A percentile compares a stretch with the other conserved stretches of the same genome.
Conservation (phyloP, 2,329 filamentous ascomycete genomes). For the Periconia digitata region DNA sequence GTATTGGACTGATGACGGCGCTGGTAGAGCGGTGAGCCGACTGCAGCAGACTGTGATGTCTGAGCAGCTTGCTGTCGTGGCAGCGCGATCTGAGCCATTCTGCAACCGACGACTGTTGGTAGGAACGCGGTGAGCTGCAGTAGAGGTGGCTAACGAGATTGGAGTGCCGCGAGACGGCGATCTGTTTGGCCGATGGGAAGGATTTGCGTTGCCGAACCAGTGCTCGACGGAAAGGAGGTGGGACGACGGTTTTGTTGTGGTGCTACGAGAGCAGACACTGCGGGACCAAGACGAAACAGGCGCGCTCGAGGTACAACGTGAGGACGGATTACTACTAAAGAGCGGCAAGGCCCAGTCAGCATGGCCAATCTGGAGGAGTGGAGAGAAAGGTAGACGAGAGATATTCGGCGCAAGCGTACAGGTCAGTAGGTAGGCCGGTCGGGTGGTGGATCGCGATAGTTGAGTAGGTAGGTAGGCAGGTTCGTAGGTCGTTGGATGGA, state of each 20-base stretch:
- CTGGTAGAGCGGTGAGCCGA: slow-evolving; percentile 42
- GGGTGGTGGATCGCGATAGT: neutral
- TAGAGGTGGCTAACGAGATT: slow-evolving; percentile 30
- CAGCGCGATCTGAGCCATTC: slow-evolving; percentile 42
- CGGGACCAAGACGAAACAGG: slow-evolving; percentile 43
- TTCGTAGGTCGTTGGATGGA: slow-evolving; percentile 7
- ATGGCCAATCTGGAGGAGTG: slow-evolving; percentile 24
- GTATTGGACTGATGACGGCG: slow-evolving; percentile 35
- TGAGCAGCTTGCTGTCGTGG: slow-evolving; percentile 43
- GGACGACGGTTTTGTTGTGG: slow-evolving; percentile 21
- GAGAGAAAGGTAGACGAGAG: slow-evolving; percentile 1
- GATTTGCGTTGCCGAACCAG: slow-evolving; percentile 23
- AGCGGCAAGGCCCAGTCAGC: slow-evolving; percentile 29
- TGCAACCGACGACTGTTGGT: slow-evolving; percentile 26
- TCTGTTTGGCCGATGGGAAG: slow-evolving; percentile 20
- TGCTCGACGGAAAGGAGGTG: slow-evolving; percentile 21
- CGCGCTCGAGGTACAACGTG: slow-evolving; percentile 39
- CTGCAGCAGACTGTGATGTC: slow-evolving; percentile 29
- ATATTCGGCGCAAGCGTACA: slow-evolving; percentile 24
- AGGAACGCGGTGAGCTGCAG: slow-evolving; percentile 24
- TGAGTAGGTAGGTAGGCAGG: neutral
- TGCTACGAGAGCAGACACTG: slow-evolving; percentile 35
- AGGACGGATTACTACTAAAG: slow-evolving; percentile 33
- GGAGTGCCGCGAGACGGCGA: slow-evolving; percentile 25
- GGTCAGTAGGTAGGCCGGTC: slow-evolving; percentile 4